Evolutionary conservation across 202 grass and related monocot species (phyloP).

Genomic region (Eragrostis tef): DNA sequence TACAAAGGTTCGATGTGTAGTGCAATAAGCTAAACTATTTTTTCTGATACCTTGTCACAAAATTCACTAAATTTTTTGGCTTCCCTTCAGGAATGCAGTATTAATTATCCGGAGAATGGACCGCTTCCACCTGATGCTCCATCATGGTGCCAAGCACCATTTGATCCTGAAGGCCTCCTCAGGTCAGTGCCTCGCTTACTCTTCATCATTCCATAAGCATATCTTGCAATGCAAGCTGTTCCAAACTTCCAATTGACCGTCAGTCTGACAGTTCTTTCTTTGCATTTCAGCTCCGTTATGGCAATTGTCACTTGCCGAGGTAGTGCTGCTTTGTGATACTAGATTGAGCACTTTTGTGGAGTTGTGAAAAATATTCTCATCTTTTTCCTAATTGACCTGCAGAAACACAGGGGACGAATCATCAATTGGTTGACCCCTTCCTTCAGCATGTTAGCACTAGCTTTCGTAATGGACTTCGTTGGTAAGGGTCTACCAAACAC

Average conservation of each 20-base stretch:
- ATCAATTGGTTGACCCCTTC: constrained; percentile 77
- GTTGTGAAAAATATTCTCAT: neutral
- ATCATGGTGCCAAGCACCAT: constrained; percentile 90
- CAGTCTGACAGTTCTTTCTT: constrained; percentile 25
- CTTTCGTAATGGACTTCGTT: constrained; percentile 59
- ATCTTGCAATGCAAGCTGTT: neutral
- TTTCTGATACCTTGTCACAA: neutral
- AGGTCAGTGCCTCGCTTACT: constrained; percentile 51
- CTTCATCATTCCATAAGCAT: neutral
- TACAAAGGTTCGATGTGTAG: constrained; percentile 63
- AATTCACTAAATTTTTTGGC: constrained; percentile 7
- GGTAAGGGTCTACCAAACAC: constrained; percentile 51
- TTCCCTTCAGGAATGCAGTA: constrained; percentile 81
- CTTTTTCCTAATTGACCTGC: constrained; percentile 40
- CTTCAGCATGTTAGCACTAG: constrained; percentile 66
- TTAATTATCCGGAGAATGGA: constrained; percentile 75
- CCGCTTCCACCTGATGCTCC: constrained; percentile 79
- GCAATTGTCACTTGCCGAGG: constrained; percentile 86
- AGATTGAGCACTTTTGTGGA: neutral
- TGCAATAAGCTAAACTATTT: neutral
- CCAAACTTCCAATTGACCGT: neutral
- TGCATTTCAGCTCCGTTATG: constrained; percentile 69
- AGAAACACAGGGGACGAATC: constrained; percentile 81
- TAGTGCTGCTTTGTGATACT: constrained; percentile 33
- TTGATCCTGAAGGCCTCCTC: constrained; percentile 89